Evolutionary conservation across 192 early-diverging fungal species (phyloP).

Genomic region (Linnemannia schmuckeri): DNA sequence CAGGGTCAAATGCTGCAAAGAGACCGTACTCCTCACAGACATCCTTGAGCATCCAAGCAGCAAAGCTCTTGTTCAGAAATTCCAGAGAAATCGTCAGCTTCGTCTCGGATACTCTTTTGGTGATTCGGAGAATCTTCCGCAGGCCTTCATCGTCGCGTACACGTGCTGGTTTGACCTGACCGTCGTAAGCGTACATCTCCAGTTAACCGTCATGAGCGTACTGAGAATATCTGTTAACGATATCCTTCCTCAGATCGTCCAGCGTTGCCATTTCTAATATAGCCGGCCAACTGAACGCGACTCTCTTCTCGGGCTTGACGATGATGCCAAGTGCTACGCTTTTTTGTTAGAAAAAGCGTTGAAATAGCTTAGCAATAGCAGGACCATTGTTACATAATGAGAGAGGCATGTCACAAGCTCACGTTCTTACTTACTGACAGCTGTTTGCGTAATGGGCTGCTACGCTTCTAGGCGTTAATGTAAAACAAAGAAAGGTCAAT

Average conservation of each 20-base stretch:
- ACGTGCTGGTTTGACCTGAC: not conserved
- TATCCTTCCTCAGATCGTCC: not conserved
- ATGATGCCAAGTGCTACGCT: not conserved
- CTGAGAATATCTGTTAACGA: not conserved
- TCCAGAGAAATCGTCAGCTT: constrained; percentile 10
- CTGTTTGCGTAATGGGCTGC: too few relatives aligned
- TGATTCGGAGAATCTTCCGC: constrained; percentile 9
- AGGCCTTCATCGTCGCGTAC: not conserved
- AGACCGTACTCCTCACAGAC: constrained; percentile 22
- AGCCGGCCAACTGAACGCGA: constrained; percentile 1
- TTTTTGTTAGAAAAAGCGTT: too few relatives aligned
- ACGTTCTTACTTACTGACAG: too few relatives aligned
- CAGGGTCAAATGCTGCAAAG: not conserved
- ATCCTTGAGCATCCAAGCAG: constrained; percentile 21
- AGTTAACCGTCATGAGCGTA: constrained; percentile 8
- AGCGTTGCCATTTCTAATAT: constrained; percentile 5
- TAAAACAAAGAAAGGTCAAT: too few relatives aligned
- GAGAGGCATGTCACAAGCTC: too few relatives aligned
- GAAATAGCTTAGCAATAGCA: too few relatives aligned
- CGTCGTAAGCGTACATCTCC: too few relatives aligned
- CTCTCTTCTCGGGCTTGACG: constrained; percentile 17
- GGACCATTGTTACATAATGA: too few relatives aligned
- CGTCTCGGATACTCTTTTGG: not conserved
- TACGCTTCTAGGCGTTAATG: too few relatives aligned
- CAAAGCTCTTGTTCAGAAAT: constrained; percentile 14